Base-by-base conservation (phyloP, 2,329 filamentous ascomycete genomes). In the Fonsecaea erecta region DNA sequence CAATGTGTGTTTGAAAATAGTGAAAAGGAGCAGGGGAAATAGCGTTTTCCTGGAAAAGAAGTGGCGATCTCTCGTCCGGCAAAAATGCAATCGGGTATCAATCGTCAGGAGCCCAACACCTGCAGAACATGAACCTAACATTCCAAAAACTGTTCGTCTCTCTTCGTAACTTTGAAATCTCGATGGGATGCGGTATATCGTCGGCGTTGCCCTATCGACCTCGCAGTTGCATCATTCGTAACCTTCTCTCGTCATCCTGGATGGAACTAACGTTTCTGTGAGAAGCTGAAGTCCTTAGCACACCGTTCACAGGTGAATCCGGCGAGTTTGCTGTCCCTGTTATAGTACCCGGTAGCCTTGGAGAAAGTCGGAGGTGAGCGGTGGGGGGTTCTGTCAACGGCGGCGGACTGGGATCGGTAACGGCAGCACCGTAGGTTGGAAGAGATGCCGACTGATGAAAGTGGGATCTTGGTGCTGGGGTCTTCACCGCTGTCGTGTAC, bases 401-500 rank as follows among this genome's bases (percentile, higher is more conserved):
- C 11, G 74, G 70, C 2, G 74, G 71, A 6, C 71, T 71, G 30
- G 72, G 64, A 24, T 60, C 64, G 3, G 58, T 55, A 11, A 67
- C 62, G 1, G 86, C 88, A 1, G 88, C 84, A 62, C 84, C 78
- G 73, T 93, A 93, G 73, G 90, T 87, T 0, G 90, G 90, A 5
- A 91, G 82, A 26, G 32, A 28, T 5, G 43, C 56, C 26, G 68
- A 70, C 21, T 60, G 60, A 12, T 77, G 77, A 4, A 79, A 75
- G 24, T 82, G 81, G 6, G 82, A 81, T 35, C 83, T 81, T 57
- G 85, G 82, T 16, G 86, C 84, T 4, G 87, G 86, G 0, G 88
- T 86, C 68, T 85, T 86, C 28, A 92, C 86, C 0, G 90, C 90
- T 0, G 90, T 93, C 16, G 85, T 84, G 75, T 93, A 93, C 63